Evolutionary conservation across 805 yeast species (phyloP).

Genomic region (Lachancea dasiensis): DNA sequence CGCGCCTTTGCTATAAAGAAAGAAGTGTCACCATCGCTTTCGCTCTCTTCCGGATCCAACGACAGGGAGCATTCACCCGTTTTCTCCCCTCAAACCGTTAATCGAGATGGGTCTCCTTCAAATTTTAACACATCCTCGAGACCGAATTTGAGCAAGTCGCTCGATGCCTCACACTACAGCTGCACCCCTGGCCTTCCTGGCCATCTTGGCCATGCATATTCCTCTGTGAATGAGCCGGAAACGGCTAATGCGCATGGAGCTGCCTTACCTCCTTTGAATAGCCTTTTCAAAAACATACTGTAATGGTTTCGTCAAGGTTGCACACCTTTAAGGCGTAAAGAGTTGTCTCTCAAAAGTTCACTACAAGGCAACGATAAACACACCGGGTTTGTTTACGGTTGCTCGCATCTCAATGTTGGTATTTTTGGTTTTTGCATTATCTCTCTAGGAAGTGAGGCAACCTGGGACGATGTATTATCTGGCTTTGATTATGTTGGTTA

Average conservation of each 20-base stretch:
- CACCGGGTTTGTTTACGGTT: conserved; percentile 6
- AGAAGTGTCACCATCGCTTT: conserved; percentile 11
- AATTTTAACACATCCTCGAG: conserved; percentile 8
- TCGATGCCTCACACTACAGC: conserved; percentile 3
- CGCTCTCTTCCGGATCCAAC: conserved; percentile 11
- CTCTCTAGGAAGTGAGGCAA: not conserved
- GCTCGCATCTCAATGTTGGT: not conserved
- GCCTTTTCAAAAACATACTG: conserved; percentile 24
- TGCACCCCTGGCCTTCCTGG: conserved; percentile 3
- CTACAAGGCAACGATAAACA: conserved; percentile 6
- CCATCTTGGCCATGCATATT: conserved; percentile 6
- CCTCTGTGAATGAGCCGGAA: conserved; percentile 1
- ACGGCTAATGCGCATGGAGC: conserved; percentile 11
- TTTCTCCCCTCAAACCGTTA: conserved; percentile 10
- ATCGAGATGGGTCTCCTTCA: conserved; percentile 11
- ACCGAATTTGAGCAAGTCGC: conserved; percentile 1
- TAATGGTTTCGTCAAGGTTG: conserved; percentile 4
- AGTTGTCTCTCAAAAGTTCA: not conserved
- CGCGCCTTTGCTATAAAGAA: conserved; percentile 2
- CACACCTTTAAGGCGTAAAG: not conserved
- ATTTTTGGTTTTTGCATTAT: not conserved
- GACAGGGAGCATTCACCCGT: conserved; percentile 13
- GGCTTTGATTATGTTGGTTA: conserved; percentile 4
- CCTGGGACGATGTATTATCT: conserved; percentile 5
- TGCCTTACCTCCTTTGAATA: conserved; percentile 25